Base-by-base conservation (phyloP, 2,329 filamentous ascomycete genomes). In the Macrophomina pseudophaseolina region DNA sequence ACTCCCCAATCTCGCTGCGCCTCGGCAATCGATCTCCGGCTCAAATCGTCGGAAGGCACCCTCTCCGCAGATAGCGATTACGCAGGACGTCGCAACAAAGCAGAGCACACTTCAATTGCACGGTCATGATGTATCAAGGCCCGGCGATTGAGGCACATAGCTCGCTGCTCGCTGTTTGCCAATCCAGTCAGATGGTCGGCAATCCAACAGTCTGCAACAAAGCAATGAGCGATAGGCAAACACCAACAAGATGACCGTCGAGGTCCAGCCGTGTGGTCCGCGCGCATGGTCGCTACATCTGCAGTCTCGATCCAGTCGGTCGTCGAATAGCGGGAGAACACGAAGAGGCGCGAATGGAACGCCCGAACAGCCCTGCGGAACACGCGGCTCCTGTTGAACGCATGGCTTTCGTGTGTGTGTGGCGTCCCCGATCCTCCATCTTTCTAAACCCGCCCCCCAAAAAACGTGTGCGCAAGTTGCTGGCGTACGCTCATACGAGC, bases 21-120 rank as follows among this genome's bases (percentile, higher is more conserved):
- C 48, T 51, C 48, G 48, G 18, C 14, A 51, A 51, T 51, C 48
- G 18, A 12, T 51, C 48, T 51, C 48, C 48, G 48, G 48, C 48
- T 51, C 9, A 8, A 1, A 30, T 51, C 48, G 48, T 51, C 48
- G 48, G 48, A 51, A 51, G 48, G 48, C 23, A 23, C 23, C 48
- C 42, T 44, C 42, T 9, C 42, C 42, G 16, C 42, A 44, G 16
- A 14, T 8, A 12, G 35, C 35, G 35, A 8, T 38, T 12, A 44
- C 38, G 14, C 38, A 40, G 8, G 38, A 44, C 5, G 42, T n/a
- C 5, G 42, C 42, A 49, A 49, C 46, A 23, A 16, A 23, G n/a
- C 16, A 46, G n/a, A n/a, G 23, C 46, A 23, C 6, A 5, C 46
- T 9, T 5, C 11, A 38, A 12, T 38, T 38, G 35, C 35, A 12